These are phyloP conservation scores for Cyclotella distinguenda DNA, from an alignment of 108 stramenopile species.

Conservation along the genomic window DNA sequence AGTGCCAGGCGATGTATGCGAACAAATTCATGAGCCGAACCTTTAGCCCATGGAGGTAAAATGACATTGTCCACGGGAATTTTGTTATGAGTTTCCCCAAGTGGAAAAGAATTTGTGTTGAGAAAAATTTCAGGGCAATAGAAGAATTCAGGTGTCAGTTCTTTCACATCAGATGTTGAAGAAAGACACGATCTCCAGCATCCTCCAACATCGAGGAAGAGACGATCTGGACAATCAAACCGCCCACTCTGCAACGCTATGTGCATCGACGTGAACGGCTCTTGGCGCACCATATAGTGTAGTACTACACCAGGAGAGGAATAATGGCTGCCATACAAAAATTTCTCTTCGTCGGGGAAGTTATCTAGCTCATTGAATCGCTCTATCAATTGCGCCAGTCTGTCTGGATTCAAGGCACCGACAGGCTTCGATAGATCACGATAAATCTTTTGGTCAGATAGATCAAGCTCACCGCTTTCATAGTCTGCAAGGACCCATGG, in stretches of 20 bases:
- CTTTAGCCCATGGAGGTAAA: conserved; percentile 96
- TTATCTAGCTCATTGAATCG: conserved; percentile 76
- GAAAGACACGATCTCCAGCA: conserved; percentile 78
- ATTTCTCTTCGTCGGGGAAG: conserved; percentile 75
- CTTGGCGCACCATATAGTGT: conserved; percentile 77
- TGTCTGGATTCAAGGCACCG: conserved; percentile 84
- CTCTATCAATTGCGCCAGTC: conserved; percentile 69
- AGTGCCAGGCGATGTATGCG: conserved; percentile 89
- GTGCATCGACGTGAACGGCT: conserved; percentile 91
- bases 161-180: conserved; percentile 88
- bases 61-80: conserved; percentile 77
- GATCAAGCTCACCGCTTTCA: conserved; percentile 68
- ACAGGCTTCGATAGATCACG: conserved; percentile 94
- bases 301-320: conserved; percentile 93
- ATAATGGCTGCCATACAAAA: conserved; percentile 95
- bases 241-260: conserved; percentile 90
- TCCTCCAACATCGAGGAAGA: conserved; percentile 79
- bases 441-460: conserved; percentile 74
- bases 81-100: conserved; percentile 85
- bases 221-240: conserved; percentile 95
- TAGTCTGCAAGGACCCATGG: conserved; percentile 96
- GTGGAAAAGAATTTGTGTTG: conserved; percentile 84
- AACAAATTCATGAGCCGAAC: conserved; percentile 90
- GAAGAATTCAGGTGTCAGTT: conserved; percentile 94
- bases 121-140: conserved; percentile 85